phyloP scores from a whole-genome alignment of 2,329 filamentous ascomycete genomes.

The Pyrenochaeta sp. region DNA sequence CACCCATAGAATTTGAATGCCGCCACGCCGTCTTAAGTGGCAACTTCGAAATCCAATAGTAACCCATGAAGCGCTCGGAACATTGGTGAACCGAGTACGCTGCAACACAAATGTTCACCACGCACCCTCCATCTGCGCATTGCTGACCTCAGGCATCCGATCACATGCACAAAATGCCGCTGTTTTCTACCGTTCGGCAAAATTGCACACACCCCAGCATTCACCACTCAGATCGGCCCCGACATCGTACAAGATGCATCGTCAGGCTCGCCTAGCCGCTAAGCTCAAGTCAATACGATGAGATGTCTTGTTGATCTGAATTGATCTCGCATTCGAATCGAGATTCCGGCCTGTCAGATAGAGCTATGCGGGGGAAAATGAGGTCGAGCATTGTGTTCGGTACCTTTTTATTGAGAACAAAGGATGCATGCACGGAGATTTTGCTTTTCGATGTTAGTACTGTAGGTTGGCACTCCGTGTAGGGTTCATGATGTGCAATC shows the following conservation, averaged over 20 bases:
- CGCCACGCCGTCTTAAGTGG: not conserved
- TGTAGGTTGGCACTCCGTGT: no score
- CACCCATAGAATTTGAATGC: not conserved
- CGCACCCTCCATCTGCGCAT: not conserved
- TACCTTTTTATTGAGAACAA: not conserved
- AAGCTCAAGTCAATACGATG: no score
- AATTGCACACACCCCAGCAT: not conserved
- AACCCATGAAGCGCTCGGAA: not conserved
- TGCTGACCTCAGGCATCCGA: not conserved
- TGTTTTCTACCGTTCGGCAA: not conserved
- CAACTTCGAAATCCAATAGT: not conserved
- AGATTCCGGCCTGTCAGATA: not conserved
- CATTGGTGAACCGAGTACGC: not conserved
- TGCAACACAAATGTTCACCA: not conserved
- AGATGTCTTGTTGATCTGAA: not conserved
- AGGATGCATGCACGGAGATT: no score
- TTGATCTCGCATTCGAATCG: not conserved
- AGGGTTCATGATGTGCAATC: no score
- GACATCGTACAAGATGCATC: not conserved
- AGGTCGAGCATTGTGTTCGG: not conserved
- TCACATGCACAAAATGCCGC: slow-evolving; percentile 1
- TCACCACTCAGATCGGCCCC: not conserved
- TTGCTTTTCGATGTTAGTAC: no score
- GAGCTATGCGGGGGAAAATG: not conserved
- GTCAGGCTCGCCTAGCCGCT: no score